Percentiles rank a stretch among this genome's conserved stretches.
phyloP scores from a whole-genome alignment of 2,329 filamentous ascomycete genomes.

The Colletotrichum graminicola region DNA sequence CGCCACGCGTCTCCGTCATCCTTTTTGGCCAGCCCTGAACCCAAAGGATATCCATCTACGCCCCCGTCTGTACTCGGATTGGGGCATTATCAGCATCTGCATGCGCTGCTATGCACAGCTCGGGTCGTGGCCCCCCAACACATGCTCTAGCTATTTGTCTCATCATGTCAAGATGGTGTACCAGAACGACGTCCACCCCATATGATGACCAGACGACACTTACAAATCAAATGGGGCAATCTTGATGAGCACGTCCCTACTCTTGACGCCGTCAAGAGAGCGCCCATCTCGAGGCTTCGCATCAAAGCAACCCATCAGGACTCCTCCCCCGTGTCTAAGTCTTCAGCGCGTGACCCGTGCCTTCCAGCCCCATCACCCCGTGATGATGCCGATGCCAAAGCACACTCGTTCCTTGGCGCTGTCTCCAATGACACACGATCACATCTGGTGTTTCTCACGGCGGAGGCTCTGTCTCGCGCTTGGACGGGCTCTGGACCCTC shows the following conservation, averaged over 20 bases:
- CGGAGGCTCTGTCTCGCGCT: slow-evolving; percentile 5
- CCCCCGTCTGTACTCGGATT: neutral
- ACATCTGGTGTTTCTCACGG: slow-evolving; percentile 5
- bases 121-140: slow-evolving; percentile 17
- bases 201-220: slow-evolving; percentile 18
- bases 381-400: slow-evolving; percentile 29
- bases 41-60: slow-evolving; percentile 15
- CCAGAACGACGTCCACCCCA: slow-evolving; percentile 27
- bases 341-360: slow-evolving; percentile 1
- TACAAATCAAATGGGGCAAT: slow-evolving; percentile 16
- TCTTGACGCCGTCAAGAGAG: neutral
- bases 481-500: neutral
- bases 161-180: slow-evolving; percentile 36
- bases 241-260: slow-evolving; percentile 3
- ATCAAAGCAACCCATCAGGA: slow-evolving; percentile 17
- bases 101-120: slow-evolving; percentile 19
- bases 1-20: slow-evolving; percentile 13
- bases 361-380: neutral
- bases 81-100: neutral
- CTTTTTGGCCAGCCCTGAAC: slow-evolving; percentile 11
- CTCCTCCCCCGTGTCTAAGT: slow-evolving; percentile 9
- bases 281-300: neutral
- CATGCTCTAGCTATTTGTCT: slow-evolving; percentile 33
- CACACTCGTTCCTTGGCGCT: slow-evolving; percentile 29
- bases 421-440: slow-evolving; percentile 18